These are phyloP conservation scores for Backusella sp. DNA, from an alignment of 192 early-diverging fungal genomes.

Conservation along the genomic window DNA sequence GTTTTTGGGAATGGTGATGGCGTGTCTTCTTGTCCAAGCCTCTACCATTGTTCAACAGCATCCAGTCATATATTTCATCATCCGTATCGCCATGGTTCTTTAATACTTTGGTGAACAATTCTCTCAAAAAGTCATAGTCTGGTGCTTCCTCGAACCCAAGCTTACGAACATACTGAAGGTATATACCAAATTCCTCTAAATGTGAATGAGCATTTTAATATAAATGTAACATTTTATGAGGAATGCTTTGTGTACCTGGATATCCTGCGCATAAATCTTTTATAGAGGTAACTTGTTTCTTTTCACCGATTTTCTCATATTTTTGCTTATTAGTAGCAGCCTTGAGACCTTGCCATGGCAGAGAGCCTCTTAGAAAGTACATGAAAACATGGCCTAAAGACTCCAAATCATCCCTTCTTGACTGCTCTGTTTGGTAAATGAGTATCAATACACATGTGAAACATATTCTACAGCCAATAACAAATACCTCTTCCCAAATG, in stretches of 20 bases:
- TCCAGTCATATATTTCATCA: constrained; percentile 96
- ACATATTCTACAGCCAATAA: neutral
- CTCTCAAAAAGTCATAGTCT: constrained; percentile 90
- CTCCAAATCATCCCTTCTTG: constrained; percentile 95
- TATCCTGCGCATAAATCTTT: constrained; percentile 90
- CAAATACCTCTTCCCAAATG: constrained; percentile 83
- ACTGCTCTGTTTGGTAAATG: constrained; percentile 72
- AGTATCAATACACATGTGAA: too few species aligned
- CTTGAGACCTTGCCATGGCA: constrained; percentile 99
- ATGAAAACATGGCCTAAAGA: constrained; percentile 98
- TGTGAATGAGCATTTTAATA: neutral
- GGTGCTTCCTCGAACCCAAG: constrained; percentile 93
- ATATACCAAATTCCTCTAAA: constrained; percentile 80
- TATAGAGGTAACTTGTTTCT: constrained; percentile 89
- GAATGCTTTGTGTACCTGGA: constrained; percentile 53
- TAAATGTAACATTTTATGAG: neutral
- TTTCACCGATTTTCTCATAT: constrained; percentile 99
- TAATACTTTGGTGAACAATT: constrained; percentile 79
- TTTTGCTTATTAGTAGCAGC: constrained; percentile 99
- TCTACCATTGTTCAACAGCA: constrained; percentile 56
- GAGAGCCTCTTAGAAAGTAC: constrained; percentile 91
- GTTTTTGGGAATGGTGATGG: neutral
- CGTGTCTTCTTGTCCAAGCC: constrained; percentile 37
- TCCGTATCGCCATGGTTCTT: constrained; percentile 70
- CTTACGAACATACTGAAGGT: constrained; percentile 86